Evolutionary conservation across 2,329 filamentous ascomycete species (phyloP).

Genomic region (Zymoseptoria brevis): DNA sequence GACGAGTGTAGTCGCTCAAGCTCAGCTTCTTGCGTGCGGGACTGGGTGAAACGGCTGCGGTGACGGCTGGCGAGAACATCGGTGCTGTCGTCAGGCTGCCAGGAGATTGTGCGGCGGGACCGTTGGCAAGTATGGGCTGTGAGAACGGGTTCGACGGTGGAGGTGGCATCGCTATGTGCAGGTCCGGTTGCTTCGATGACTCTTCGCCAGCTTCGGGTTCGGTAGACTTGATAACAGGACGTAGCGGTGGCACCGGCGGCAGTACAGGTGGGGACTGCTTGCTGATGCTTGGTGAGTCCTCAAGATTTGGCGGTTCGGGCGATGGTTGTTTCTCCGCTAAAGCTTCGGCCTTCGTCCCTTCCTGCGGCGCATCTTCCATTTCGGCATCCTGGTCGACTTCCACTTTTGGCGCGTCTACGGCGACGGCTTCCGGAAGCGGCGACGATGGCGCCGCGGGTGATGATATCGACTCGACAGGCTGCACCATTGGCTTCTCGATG

Average conservation of each 20-base stretch:
- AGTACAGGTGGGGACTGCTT: slow-evolving; percentile 3
- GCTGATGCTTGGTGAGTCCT: neutral
- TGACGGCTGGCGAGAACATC: slow-evolving; percentile 32
- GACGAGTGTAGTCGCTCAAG: slow-evolving; percentile 43
- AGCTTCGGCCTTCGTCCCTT: slow-evolving; percentile 2
- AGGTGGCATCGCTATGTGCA: slow-evolving; percentile 30
- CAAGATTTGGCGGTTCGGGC: neutral
- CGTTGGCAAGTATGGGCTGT: neutral
- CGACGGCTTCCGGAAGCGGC: neutral
- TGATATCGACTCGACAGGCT: slow-evolving; percentile 1
- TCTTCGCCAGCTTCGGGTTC: slow-evolving; percentile 6
- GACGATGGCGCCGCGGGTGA: slow-evolving; percentile 1
- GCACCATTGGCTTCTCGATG: slow-evolving; percentile 6
- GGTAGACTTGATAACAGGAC: slow-evolving; percentile 1
- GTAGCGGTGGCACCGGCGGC: slow-evolving; percentile 8
- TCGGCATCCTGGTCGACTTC: slow-evolving; percentile 10
- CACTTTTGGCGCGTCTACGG: neutral
- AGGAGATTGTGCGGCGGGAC: slow-evolving; percentile 17
- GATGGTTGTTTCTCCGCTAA: neutral
- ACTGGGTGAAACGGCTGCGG: slow-evolving; percentile 35
- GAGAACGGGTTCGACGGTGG: slow-evolving; percentile 19
- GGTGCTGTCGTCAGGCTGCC: slow-evolving; percentile 5
- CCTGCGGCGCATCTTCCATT: slow-evolving; percentile 15
- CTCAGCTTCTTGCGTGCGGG: slow-evolving; percentile 43
- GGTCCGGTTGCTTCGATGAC: slow-evolving; percentile 15